Percentiles rank a stretch among this genome's conserved stretches.
These are phyloP conservation scores for Myriangium duriaei DNA, from an alignment of 2,329 filamentous ascomycete genomes.

Conservation along the genomic window DNA sequence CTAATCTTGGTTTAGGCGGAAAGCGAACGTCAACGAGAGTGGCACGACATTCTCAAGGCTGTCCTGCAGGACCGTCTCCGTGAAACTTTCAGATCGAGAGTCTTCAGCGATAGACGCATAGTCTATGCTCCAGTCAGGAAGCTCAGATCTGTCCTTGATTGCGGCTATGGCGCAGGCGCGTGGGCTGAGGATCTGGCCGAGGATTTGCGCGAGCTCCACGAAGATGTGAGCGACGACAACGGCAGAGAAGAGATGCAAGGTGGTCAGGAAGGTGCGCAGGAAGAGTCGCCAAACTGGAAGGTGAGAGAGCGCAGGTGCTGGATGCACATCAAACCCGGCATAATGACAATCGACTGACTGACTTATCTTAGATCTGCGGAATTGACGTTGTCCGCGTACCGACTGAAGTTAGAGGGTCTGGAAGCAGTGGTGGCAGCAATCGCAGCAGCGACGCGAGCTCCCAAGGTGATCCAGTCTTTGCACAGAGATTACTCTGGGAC, in stretches of 20 bases:
- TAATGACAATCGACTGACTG: no score
- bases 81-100: background rate
- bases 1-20: background rate
- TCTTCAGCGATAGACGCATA: background rate
- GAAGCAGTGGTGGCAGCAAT: background rate
- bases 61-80: background rate
- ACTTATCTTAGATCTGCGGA: background rate
- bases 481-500: background rate
- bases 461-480: background rate
- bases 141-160: conserved; percentile 5
- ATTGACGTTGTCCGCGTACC: background rate
- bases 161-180: conserved; percentile 3
- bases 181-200: conserved; percentile 4
- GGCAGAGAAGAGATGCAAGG: background rate
- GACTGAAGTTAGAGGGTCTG: background rate
- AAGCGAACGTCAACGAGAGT: background rate
- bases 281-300: no score
- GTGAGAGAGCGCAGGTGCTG: no score
- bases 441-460: background rate
- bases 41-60: background rate
- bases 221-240: background rate
- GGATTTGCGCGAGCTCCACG: background rate
- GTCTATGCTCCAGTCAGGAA: background rate
- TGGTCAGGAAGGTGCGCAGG: background rate
- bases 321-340: no score